A percentile compares a stretch with the other conserved stretches of the same genome.
These are phyloP conservation scores for Nakazawaea anatomiae DNA, from an alignment of 805 yeast genomes.

Conservation along the genomic window DNA sequence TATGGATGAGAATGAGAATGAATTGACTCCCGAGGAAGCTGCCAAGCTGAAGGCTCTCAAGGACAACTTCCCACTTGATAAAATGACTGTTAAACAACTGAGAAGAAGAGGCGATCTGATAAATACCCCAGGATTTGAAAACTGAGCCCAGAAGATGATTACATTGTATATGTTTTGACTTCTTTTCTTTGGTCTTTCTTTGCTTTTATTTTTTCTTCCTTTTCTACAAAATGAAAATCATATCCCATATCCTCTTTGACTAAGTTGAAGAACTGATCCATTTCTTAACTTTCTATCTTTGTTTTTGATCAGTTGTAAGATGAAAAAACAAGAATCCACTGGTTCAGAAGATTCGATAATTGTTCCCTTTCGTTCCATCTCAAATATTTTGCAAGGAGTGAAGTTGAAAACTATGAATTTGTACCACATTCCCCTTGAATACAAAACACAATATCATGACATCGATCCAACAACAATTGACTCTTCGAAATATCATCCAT, in stretches of 20 bases:
- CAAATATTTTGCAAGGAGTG: background rate
- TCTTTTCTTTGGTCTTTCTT: no score
- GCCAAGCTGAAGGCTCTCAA: background rate
- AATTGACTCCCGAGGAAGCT: constrained; percentile 23
- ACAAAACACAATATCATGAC: background rate
- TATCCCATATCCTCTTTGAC: no score
- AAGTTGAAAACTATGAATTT: background rate
- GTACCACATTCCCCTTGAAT: background rate
- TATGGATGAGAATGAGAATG: constrained; percentile 13
- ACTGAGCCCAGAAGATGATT: no score
- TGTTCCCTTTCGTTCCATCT: background rate
- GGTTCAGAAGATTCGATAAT: no score
- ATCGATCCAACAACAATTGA: background rate
- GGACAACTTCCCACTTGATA: constrained; percentile 8
- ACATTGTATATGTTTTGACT: no score
- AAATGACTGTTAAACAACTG: constrained; percentile 3
- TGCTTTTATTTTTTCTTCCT: no score
- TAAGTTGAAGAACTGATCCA: no score
- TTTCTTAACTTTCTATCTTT: no score
- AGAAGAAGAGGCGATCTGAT: constrained; percentile 5
- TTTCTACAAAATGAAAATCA: no score
- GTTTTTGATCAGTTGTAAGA: no score
- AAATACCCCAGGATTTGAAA: background rate
- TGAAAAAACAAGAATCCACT: background rate
- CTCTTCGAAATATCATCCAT: background rate